A percentile compares a stretch with the other conserved stretches of the same genome.
Evolutionary conservation across 805 yeast species (phyloP).

Genomic region (Lachancea lanzarotensis): DNA sequence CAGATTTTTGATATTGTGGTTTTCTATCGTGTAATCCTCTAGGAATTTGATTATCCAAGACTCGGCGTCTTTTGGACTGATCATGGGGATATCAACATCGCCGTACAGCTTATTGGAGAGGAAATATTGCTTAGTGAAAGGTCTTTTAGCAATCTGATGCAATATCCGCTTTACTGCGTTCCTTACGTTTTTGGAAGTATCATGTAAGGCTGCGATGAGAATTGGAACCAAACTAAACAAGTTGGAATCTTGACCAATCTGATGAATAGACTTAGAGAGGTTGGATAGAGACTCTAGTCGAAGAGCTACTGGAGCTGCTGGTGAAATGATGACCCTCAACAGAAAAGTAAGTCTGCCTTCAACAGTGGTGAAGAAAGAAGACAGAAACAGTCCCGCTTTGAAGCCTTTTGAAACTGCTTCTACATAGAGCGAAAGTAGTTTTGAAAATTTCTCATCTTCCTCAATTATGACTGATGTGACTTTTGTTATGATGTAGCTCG

Average conservation of each 20-base stretch:
- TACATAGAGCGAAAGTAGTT: constrained; percentile 39
- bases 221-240: constrained; percentile 55
- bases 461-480: constrained; percentile 31
- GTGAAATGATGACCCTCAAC: constrained; percentile 49
- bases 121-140: constrained; percentile 38
- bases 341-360: constrained; percentile 52
- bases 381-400: constrained; percentile 30
- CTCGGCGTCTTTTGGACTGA: constrained; percentile 61
- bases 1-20: constrained; percentile 38
- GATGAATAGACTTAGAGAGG: constrained; percentile 32
- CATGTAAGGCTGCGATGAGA: constrained; percentile 47
- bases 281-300: constrained; percentile 45
- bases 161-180: constrained; percentile 36
- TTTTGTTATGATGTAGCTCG: constrained; percentile 24
- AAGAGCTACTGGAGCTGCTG: constrained; percentile 51
- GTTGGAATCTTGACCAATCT: constrained; percentile 34
- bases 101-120: constrained; percentile 57
- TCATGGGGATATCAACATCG: constrained; percentile 40
- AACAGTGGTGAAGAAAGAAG: constrained; percentile 33
- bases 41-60: constrained; percentile 37
- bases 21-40: constrained; percentile 46
- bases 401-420: constrained; percentile 37
- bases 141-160: constrained; percentile 34
- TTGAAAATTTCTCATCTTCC: constrained; percentile 36
- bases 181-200: constrained; percentile 47